Evolutionary conservation across 2,329 filamentous ascomycete species (phyloP).

Genomic region (Didymella segeticola): DNA sequence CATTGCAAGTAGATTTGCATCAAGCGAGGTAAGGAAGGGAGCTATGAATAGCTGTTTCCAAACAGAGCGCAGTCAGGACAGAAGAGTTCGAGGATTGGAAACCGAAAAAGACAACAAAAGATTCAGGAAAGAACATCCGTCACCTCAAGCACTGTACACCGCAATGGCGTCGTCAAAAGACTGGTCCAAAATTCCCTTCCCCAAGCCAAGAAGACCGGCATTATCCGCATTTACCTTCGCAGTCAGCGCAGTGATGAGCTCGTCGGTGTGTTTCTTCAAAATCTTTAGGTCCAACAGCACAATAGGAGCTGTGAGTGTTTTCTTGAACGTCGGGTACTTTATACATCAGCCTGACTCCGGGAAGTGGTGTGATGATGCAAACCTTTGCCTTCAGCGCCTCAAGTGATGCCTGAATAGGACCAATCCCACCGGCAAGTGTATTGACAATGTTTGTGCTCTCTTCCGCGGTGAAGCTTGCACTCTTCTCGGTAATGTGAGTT

Average conservation of each 20-base stretch:
- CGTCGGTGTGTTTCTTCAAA: constrained; percentile 29
- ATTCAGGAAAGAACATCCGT: no score
- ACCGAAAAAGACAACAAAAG: background rate
- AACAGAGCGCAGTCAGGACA: no score
- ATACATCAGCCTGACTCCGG: background rate
- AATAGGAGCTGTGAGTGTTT: constrained; percentile 26
- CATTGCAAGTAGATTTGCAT: background rate
- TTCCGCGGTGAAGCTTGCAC: constrained; percentile 21
- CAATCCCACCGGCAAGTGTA: constrained; percentile 21
- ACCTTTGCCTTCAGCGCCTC: constrained; percentile 26
- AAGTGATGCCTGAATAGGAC: constrained; percentile 23
- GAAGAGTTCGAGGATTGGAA: no score
- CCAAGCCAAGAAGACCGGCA: constrained; percentile 18
- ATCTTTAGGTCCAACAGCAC: constrained; percentile 31
- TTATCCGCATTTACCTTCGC: constrained; percentile 25
- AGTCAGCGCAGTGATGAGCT: constrained; percentile 24
- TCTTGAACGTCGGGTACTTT: constrained; percentile 33
- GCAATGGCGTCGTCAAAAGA: constrained; percentile 30
- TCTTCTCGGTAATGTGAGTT: constrained; percentile 18
- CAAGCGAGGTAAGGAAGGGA: background rate
- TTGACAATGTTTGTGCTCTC: constrained; percentile 26
- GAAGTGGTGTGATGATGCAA: background rate
- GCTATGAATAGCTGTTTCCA: background rate
- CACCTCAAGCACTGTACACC: constrained; percentile 20
- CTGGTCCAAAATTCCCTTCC: constrained; percentile 20